phyloP scores from a whole-genome alignment of 208 protist species.

The Tritrichomonas musculus region DNA sequence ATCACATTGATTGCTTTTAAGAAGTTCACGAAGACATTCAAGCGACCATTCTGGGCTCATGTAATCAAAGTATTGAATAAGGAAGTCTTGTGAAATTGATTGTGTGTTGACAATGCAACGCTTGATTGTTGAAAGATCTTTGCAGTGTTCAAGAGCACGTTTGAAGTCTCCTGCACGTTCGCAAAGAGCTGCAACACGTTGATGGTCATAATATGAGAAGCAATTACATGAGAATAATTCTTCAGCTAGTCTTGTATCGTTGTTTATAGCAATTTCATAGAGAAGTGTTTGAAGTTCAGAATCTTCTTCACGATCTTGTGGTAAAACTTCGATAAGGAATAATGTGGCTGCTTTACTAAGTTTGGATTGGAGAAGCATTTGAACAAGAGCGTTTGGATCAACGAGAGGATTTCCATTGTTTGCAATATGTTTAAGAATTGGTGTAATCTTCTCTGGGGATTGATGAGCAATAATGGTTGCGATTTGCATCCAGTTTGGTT shows the following conservation, averaged over 20 bases:
- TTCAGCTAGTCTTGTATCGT: constrained; percentile 82
- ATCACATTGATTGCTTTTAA: constrained; percentile 74
- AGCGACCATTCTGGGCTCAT: constrained; percentile 82
- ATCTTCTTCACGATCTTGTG: constrained; percentile 63
- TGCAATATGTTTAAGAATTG: constrained; percentile 78
- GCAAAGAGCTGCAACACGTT: constrained; percentile 85
- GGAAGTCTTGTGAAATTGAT: not conserved
- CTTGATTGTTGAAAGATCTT: constrained; percentile 87
- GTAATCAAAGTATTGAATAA: constrained; percentile 77
- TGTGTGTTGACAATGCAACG: constrained; percentile 70
- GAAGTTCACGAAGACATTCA: constrained; percentile 87
- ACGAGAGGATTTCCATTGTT: constrained; percentile 39
- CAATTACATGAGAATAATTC: constrained; percentile 83
- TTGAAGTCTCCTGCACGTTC: constrained; percentile 84
- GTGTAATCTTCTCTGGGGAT: constrained; percentile 76
- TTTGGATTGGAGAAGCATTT: constrained; percentile 57
- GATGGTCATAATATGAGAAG: constrained; percentile 90
- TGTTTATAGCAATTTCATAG: constrained; percentile 93
- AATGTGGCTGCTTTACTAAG: constrained; percentile 88
- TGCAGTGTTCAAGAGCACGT: constrained; percentile 92
- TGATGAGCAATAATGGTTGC: constrained; percentile 61
- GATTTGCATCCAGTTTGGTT: constrained; percentile 33
- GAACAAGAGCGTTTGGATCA: constrained; percentile 41
- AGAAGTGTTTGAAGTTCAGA: constrained; percentile 91
- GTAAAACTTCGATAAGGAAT: constrained; percentile 91